These are phyloP conservation scores for Diaporthe ampelina DNA, from an alignment of 2,329 filamentous ascomycete species.

Conservation along the genomic window DNA sequence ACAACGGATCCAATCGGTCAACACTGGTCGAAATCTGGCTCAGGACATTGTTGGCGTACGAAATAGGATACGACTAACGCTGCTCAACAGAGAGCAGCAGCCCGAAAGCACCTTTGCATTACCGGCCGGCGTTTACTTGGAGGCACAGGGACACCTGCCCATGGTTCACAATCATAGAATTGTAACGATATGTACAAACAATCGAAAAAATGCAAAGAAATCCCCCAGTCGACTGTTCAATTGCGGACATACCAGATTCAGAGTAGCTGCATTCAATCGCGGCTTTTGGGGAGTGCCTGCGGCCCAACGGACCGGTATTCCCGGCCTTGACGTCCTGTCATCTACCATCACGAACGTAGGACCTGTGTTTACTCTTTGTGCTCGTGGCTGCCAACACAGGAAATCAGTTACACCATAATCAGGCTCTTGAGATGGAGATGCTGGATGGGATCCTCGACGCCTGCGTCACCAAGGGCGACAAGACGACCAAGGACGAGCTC, in stretches of 20 bases:
- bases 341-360: not conserved
- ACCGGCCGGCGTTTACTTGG: conserved; percentile 12
- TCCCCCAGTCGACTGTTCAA: not conserved
- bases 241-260: too few species aligned
- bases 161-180: conserved; percentile 10
- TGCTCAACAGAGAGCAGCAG: not conserved
- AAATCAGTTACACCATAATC: not conserved
- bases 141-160: not conserved
- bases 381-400: not conserved
- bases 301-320: not conserved
- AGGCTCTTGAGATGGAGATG: conserved; percentile 34
- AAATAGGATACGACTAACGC: not conserved
- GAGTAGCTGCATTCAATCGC: not conserved
- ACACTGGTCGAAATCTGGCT: not conserved
- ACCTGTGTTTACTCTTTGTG: not conserved
- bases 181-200: conserved; percentile 17
- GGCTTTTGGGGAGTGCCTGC: not conserved
- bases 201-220: not conserved
- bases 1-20: not conserved
- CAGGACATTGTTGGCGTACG: not conserved
- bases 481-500: conserved; percentile 50
- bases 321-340: not conserved
- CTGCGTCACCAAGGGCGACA: conserved; percentile 48
- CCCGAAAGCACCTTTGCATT: conserved; percentile 3
- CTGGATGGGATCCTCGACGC: conserved; percentile 48